phyloP scores from a whole-genome alignment of 2,329 filamentous ascomycete genomes.

The Epichloe uncinata region DNA sequence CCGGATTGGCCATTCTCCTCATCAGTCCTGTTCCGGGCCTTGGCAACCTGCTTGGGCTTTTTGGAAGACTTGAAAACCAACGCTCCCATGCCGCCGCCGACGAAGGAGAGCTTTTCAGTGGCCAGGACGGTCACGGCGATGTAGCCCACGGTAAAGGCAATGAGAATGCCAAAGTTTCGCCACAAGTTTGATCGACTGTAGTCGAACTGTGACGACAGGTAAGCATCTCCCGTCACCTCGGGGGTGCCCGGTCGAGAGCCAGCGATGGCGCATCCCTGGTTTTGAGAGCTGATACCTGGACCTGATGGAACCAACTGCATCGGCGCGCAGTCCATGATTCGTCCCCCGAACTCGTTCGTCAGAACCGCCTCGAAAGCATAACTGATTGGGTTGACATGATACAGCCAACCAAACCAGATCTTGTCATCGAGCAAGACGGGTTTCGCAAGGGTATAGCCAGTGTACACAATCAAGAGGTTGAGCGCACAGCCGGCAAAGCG shows the following conservation, averaged over 20 bases:
- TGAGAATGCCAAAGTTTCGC: conserved; percentile 62
- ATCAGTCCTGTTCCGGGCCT: conserved; percentile 5
- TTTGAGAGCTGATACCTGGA: conserved; percentile 23
- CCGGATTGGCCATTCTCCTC: conserved; percentile 8
- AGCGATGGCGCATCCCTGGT: conserved; percentile 36
- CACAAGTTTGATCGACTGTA: conserved; percentile 45
- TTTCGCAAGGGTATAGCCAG: conserved; percentile 33
- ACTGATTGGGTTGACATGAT: conserved; percentile 50
- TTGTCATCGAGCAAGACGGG: conserved; percentile 42
- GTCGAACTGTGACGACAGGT: conserved; percentile 31
- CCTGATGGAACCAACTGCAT: conserved; percentile 33
- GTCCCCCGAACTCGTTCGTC: conserved; percentile 48
- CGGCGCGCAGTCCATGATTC: conserved; percentile 32
- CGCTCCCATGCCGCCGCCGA: conserved; percentile 49
- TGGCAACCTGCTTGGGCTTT: conserved; percentile 4
- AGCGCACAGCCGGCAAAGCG: conserved; percentile 39
- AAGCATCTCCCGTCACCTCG: conserved; percentile 41
- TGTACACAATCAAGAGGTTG: conserved; percentile 32
- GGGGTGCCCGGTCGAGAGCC: conserved; percentile 32
- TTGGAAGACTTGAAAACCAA: conserved; percentile 48
- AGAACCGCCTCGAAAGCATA: conserved; percentile 55
- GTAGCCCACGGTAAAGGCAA: conserved; percentile 61
- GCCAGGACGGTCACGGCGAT: conserved; percentile 56
- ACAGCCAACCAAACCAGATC: conserved; percentile 55
- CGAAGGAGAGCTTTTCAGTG: conserved; percentile 52